These are phyloP conservation scores for Tylopilus rubrobrunneus DNA, from an alignment of 768 basidiomycete species.

Conservation along the genomic window DNA sequence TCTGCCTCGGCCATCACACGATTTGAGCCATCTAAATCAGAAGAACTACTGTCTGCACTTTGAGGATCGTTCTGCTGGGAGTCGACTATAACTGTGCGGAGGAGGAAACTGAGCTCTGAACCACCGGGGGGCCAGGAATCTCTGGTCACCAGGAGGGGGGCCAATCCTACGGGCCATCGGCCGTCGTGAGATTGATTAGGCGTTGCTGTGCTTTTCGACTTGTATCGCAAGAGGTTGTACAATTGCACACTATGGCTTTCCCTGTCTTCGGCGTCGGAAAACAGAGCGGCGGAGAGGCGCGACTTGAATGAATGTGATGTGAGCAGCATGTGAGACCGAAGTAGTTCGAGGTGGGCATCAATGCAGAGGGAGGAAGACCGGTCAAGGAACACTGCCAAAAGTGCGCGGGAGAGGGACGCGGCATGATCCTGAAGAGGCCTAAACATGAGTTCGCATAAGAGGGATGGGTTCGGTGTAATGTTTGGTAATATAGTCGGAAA, in stretches of 20 bases:
- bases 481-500: constrained; percentile 62
- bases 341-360: constrained; percentile 58
- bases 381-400: constrained; percentile 65
- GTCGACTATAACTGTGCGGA: constrained; percentile 83
- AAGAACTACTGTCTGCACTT: constrained; percentile 18
- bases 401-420: constrained; percentile 58
- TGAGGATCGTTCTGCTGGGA: constrained; percentile 45
- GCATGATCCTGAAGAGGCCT: constrained; percentile 58
- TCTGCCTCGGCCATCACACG: constrained; percentile 57
- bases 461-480: constrained; percentile 59
- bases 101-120: constrained; percentile 75
- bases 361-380: constrained; percentile 64
- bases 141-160: constrained; percentile 65
- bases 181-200: constrained; percentile 19
- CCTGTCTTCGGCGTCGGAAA: constrained; percentile 65
- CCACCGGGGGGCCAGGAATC: constrained; percentile 87
- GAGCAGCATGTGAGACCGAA: constrained; percentile 74
- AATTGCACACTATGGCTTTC: constrained; percentile 30
- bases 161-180: constrained; percentile 69
- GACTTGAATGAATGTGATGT: constrained; percentile 70
- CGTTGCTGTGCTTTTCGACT: constrained; percentile 9
- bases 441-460: constrained; percentile 62
- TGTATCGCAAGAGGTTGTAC: constrained; percentile 23
- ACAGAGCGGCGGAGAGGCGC: constrained; percentile 66
- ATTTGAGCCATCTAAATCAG: constrained; percentile 34